These are phyloP conservation scores for Aquilaria yunnanensis DNA, from an alignment of 345 rosid species.

Conservation along the genomic window DNA sequence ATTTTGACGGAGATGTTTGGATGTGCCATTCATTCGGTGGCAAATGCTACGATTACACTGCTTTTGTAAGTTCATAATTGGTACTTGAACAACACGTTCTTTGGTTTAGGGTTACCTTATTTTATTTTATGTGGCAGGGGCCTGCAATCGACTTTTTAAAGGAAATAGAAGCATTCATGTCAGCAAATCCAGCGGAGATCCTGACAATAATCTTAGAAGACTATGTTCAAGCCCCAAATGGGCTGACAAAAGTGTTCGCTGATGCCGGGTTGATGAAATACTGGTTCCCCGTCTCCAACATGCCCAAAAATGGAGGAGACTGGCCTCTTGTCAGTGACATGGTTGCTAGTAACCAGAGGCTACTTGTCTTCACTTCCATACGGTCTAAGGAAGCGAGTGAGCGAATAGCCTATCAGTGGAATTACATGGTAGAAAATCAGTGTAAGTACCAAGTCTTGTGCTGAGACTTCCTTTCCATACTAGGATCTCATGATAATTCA, in stretches of 20 bases:
- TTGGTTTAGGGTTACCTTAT: neutral
- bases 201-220: slow-evolving; percentile 66
- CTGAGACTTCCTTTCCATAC: too few relatives aligned
- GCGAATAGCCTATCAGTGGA: slow-evolving; percentile 77
- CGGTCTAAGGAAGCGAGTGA: slow-evolving; percentile 48
- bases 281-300: slow-evolving; percentile 49
- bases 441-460: slow-evolving; percentile 24
- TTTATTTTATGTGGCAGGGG: slow-evolving; percentile 23
- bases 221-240: slow-evolving; percentile 46
- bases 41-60: slow-evolving; percentile 50
- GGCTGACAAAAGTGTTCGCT: slow-evolving; percentile 47
- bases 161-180: slow-evolving; percentile 59
- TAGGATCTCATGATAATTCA: too few relatives aligned
- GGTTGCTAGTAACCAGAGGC: slow-evolving; percentile 50
- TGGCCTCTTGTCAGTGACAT: slow-evolving; percentile 69
- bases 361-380: slow-evolving; percentile 53
- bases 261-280: slow-evolving; percentile 60
- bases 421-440: slow-evolving; percentile 75
- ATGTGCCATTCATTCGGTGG: slow-evolving; percentile 61
- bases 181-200: slow-evolving; percentile 46
- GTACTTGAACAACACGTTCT: neutral
- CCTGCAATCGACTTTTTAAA: slow-evolving; percentile 49
- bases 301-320: slow-evolving; percentile 56
- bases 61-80: slow-evolving; percentile 36
- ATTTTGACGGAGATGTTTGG: slow-evolving; percentile 62